Percentiles rank a stretch among this genome's conserved stretches.
Evolutionary conservation across 805 yeast species (phyloP).

Genomic region (Suhomyces sp.): DNA sequence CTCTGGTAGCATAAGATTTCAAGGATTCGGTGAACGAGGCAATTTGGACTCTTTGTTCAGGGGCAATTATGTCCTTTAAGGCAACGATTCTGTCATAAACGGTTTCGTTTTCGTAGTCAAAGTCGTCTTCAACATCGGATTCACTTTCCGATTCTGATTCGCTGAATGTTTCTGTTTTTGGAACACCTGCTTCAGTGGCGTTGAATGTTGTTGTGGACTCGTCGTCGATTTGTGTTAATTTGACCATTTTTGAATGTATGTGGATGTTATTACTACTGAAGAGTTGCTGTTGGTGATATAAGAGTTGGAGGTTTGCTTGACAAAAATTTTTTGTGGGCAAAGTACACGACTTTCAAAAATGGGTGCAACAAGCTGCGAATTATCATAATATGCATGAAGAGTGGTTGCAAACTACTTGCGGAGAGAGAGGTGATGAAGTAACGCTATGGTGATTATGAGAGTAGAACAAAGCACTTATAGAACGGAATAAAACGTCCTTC

Average conservation of each 20-base stretch:
- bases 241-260: constrained; percentile 54
- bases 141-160: constrained; percentile 39
- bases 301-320: no score
- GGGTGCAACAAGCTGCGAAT: no score
- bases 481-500: no score
- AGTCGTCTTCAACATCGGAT: constrained; percentile 64
- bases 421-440: no score
- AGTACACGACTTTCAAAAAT: no score
- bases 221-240: constrained; percentile 71
- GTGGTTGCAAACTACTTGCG: no score
- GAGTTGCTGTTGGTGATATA: no score
- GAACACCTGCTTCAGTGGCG: constrained; percentile 30
- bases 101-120: constrained; percentile 77
- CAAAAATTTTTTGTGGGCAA: no score
- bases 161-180: constrained; percentile 29
- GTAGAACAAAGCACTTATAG: no score
- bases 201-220: constrained; percentile 42
- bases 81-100: constrained; percentile 85
- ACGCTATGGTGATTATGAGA: no score
- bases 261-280: constrained; percentile 9
- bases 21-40: constrained; percentile 33
- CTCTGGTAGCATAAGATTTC: constrained; percentile 34
- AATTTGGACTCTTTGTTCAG: constrained; percentile 65
- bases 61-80: constrained; percentile 87
- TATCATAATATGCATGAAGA: no score